These are phyloP conservation scores for Diaporthe vexans DNA, from an alignment of 2,329 filamentous ascomycete genomes.

Conservation along the genomic window DNA sequence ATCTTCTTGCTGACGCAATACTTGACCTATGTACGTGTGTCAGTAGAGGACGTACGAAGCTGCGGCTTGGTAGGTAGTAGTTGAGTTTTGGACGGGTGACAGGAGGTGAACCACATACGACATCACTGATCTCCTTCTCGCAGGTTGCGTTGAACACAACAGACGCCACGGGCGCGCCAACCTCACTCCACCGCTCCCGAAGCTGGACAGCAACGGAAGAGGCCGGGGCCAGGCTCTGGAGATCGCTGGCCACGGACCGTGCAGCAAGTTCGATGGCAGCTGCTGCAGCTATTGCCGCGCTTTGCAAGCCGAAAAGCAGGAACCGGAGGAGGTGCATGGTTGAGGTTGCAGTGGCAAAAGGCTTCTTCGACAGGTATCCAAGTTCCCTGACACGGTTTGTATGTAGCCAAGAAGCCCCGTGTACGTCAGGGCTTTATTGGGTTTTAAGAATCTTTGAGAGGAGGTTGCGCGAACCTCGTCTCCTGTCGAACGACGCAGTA, in stretches of 20 bases:
- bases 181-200: constrained; percentile 1
- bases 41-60: not conserved
- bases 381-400: not conserved
- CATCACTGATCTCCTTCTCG: constrained; percentile 3
- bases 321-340: constrained; percentile 12
- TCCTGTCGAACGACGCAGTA: not conserved
- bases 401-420: constrained; percentile 16
- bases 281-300: constrained; percentile 1
- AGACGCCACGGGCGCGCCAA: constrained; percentile 1
- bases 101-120: not conserved
- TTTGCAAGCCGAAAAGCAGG: constrained; percentile 3
- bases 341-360: not conserved
- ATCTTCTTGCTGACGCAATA: constrained; percentile 39
- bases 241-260: constrained; percentile 1
- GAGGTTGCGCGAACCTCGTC: not conserved
- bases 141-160: constrained; percentile 14
- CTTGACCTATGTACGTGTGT: constrained; percentile 1
- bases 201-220: constrained; percentile 16
- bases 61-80: too few relatives aligned
- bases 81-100: not conserved
- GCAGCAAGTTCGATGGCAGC: not conserved
- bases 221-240: constrained; percentile 4
- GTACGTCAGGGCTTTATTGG: constrained; percentile 1
- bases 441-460: not conserved
- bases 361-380: not conserved